Percentiles rank a stretch among this genome's conserved stretches.
These are phyloP conservation scores for Fusarium sp. DNA, from an alignment of 2,329 filamentous ascomycete species.

Conservation along the genomic window DNA sequence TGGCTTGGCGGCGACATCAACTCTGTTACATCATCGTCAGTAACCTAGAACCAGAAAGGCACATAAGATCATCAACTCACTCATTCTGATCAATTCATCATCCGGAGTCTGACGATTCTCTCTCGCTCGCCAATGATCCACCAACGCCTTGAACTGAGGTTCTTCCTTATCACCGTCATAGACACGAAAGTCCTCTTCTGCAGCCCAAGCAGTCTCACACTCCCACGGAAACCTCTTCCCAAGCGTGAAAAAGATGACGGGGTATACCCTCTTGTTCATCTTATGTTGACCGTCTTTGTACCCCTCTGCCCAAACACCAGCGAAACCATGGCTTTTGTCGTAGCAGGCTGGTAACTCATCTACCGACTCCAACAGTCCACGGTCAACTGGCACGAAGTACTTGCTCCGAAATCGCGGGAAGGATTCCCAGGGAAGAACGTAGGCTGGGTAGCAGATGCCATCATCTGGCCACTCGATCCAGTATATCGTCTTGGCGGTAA, in stretches of 20 bases:
- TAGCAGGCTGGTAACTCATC: background rate
- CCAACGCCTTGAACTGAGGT: background rate
- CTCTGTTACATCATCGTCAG: background rate
- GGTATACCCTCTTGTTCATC: background rate
- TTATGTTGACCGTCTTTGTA: background rate
- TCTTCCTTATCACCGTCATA: background rate
- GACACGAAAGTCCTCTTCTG: background rate
- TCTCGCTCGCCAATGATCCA: background rate
- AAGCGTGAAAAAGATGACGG: background rate
- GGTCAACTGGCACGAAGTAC: background rate
- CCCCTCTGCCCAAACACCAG: background rate
- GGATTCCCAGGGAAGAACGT: background rate
- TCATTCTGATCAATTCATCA: background rate
- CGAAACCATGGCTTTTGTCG: background rate
- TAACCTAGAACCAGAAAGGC: fast-evolving
- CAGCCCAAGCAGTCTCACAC: background rate
- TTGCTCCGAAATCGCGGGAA: background rate
- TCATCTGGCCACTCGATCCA: background rate
- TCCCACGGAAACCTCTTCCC: background rate
- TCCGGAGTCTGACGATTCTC: background rate
- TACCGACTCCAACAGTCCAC: background rate
- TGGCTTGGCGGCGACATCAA: background rate
- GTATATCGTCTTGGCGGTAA: background rate
- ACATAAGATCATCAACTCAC: background rate
- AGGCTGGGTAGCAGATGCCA: background rate